Evolutionary conservation across 177 flowering plant species (phyloP), one percentile per base, ranked within the genome.

Genomic region (Tripterygium wilfordii): DNA sequence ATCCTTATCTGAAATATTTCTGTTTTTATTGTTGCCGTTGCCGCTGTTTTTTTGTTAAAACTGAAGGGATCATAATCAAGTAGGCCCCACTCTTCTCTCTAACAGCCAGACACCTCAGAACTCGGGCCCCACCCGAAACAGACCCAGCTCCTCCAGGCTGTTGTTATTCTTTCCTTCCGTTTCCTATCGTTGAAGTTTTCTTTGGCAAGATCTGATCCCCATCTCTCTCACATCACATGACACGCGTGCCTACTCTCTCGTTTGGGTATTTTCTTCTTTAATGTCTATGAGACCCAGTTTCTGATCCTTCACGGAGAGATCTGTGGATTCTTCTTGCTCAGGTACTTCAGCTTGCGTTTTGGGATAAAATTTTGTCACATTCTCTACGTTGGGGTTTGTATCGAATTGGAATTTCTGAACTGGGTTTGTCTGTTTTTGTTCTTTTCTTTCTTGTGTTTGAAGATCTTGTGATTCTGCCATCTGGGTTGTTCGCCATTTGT

Each of bases 121-220:
- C 28, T 19, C n/a, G n/a, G 54, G 44, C 20, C 56, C 56, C 46
- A 7, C 37, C 9, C 9, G 30, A 3, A 3, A 8, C 31, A n/a
- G n/a, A n/a, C n/a, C n/a, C n/a, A n/a, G n/a, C 22, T 8, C 17
- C 23, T 8, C 16, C 12, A 5, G 24, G 40, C 23, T 12, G 32
- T 41, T 48, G 47, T 48, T 56, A 8, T 38, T 23, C 16, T 25
- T 56, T 41, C 40, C 5, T 2, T 61, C n/a, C n/a, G n/a, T 54
- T 41, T 53, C 51, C 13, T 16, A 40, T 33, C 57, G 51, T 61
- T 61, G 47, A 49, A 48, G 41, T 17, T 47, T 57, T 41, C 43
- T 48, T 53, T 37, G 37, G 51, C 66, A 42, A 71, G 62, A 63
- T 71, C 72, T 64, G 60, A 10, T 8, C 30, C 51, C 59, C 36